phyloP scores from a whole-genome alignment of 164 flowering plant genomes.

The Euptelea pleiosperma region DNA sequence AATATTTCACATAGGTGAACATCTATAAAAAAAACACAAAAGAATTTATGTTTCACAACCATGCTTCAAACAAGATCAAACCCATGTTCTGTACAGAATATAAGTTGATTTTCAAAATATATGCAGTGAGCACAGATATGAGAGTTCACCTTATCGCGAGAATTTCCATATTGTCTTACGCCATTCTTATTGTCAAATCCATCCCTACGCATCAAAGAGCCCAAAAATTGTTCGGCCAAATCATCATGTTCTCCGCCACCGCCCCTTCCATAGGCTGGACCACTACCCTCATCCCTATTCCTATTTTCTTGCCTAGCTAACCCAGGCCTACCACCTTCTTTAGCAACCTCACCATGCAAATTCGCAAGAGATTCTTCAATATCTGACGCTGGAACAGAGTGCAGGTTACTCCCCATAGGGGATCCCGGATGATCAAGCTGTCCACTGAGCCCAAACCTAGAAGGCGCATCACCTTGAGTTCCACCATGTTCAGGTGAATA shows the following conservation, averaged over 20 bases:
- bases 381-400: conserved; percentile 46
- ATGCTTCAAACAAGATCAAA: too few species aligned
- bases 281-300: conserved; percentile 14
- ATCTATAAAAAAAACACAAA: too few species aligned
- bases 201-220: conserved; percentile 42
- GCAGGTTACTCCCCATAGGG: conserved; percentile 49
- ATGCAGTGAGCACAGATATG: not conserved
- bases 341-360: conserved; percentile 28
- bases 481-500: not conserved
- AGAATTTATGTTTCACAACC: too few species aligned
- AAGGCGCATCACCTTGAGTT: conserved; percentile 8
- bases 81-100: too few species aligned
- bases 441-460: conserved; percentile 22
- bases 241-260: conserved; percentile 30
- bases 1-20: too few species aligned
- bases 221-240: conserved; percentile 39
- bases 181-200: conserved; percentile 35
- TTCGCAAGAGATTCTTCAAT: conserved; percentile 40
- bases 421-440: conserved; percentile 70
- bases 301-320: conserved; percentile 7
- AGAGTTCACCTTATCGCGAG: conserved; percentile 50
- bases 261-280: not conserved
- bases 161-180: conserved; percentile 22
- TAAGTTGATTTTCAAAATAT: too few species aligned
- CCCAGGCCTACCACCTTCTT: conserved; percentile 12